These are phyloP conservation scores for Trebouxia sp. DNA, from an alignment of 139 green algal genomes.

Conservation along the genomic window DNA sequence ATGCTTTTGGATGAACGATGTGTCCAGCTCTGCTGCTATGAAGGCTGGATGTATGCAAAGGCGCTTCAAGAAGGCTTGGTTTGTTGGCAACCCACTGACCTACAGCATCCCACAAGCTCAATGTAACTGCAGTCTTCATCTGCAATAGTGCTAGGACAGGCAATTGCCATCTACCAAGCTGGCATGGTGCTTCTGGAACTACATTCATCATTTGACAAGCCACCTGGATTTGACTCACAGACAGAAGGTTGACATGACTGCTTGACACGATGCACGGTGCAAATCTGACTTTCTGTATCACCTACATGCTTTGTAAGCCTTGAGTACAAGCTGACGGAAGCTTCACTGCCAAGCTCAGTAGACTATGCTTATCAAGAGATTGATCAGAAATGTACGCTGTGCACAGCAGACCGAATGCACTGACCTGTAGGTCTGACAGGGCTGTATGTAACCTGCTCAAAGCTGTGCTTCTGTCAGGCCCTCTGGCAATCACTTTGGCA, in stretches of 20 bases:
- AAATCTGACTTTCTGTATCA: too few relatives aligned
- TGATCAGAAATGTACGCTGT: too few relatives aligned
- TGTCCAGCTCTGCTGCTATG: slow-evolving; percentile 45
- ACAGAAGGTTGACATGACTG: too few relatives aligned
- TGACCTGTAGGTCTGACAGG: slow-evolving; percentile 50
- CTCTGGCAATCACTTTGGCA: slow-evolving; percentile 79
- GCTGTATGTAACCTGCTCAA: slow-evolving; percentile 38
- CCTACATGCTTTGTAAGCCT: too few relatives aligned
- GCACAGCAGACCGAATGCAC: too few relatives aligned
- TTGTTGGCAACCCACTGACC: slow-evolving; percentile 77
- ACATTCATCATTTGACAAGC: too few relatives aligned
- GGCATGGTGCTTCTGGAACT: slow-evolving; percentile 35
- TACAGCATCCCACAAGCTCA: slow-evolving; percentile 44
- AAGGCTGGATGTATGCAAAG: slow-evolving; percentile 68
- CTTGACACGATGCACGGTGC: too few relatives aligned
- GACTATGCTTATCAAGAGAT: too few relatives aligned
- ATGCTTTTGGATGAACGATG: slow-evolving; percentile 49
- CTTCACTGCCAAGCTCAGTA: too few relatives aligned
- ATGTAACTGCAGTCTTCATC: too few relatives aligned
- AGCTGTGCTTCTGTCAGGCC: slow-evolving; percentile 35
- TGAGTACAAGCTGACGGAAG: too few relatives aligned
- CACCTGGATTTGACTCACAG: too few relatives aligned
- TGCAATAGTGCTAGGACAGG: background rate
- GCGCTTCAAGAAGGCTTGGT: slow-evolving; percentile 71
- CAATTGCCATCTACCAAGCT: slow-evolving; percentile 22